Evolutionary conservation across 1,139 yeast species (phyloP), one percentile per base, ranked within the genome.

Genomic region (Yamadazyma triangularis): DNA sequence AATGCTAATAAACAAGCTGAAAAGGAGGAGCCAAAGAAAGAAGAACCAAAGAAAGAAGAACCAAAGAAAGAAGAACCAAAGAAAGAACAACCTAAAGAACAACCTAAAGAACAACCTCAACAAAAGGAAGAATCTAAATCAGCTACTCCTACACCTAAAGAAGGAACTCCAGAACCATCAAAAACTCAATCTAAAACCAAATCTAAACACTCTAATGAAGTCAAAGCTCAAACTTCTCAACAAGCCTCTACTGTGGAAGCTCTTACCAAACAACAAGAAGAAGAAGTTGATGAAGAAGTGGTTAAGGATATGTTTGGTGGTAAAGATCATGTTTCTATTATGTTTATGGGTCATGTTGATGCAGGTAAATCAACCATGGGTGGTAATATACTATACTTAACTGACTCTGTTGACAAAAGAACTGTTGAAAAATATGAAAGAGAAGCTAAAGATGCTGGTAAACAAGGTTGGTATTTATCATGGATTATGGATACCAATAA

Each of bases 351-450:
- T 47, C 99, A 91, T 58, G 99, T 91, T 48, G 99, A 91, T 73
- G 98, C 98, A 25, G 99, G 99, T 57, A 91, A 91, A 64, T 87
- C 96, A 33, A 91, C 99, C 41, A 88, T 93, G 96, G 98, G 98
- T 56, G 99, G 99, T 64, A 91, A 91, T 61, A 70, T 91, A 50
- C 74, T 91, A 45, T 91, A 73, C 58, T 70, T 91, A 53, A 89
- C 97, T 24, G 97, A 97, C 38, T 86, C 96, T 28, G 98, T 91
- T 36, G 98, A 91, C 63, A 91, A 91, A 71, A 87, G 99, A 70
- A 91, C 97, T n/a, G 93, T 93, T 43, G 98, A 91, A 46, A 91
- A 91, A 64, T 89, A 89, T 58, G 97, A 93, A 68, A 79, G 91
- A 60, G 99, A 91, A 63, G 98, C 98, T 42, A 89, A 87, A 62